Conservation (phyloP, 257 asterid species). For the Penstemon eatonii region DNA sequence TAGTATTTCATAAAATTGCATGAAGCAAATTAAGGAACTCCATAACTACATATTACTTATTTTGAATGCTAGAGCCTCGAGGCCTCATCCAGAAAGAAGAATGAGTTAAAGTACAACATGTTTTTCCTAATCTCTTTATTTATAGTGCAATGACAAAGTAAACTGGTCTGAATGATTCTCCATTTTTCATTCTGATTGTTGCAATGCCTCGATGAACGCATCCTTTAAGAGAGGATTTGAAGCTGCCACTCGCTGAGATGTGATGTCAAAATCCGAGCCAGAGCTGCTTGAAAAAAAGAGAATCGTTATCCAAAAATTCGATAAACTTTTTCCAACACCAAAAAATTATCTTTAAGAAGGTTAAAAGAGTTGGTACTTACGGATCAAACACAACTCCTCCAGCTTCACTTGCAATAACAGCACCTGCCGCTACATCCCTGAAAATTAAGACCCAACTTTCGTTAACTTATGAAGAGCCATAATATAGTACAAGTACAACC, state of each 20-base stretch:
- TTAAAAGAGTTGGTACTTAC: constrained; percentile 43
- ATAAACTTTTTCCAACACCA: not conserved
- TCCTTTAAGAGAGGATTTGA: constrained; percentile 64
- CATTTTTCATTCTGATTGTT: constrained; percentile 42
- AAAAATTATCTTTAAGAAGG: not conserved
- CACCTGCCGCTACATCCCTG: constrained; percentile 95
- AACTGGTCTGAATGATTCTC: constrained; percentile 20
- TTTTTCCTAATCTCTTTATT: constrained; percentile 18
- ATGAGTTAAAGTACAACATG: constrained; percentile 19
- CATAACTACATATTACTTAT: constrained; percentile 21
- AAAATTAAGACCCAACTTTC: constrained; percentile 17
- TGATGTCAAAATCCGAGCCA: constrained; percentile 65
- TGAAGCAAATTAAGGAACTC: constrained; percentile 20
- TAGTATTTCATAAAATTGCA: not conserved
- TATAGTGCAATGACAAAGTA: constrained; percentile 29
- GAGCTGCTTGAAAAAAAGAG: constrained; percentile 43
- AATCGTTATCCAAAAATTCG: not conserved
- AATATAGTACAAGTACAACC: not conserved
- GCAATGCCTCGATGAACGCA: constrained; percentile 62
- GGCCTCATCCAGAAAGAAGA: constrained; percentile 28
- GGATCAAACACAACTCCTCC: constrained; percentile 86
- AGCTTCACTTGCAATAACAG: constrained; percentile 76
- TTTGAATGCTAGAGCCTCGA: constrained; percentile 15
- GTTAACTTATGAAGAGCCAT: constrained; percentile 13
- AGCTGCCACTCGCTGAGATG: constrained; percentile 78